Evolutionary conservation across 2,329 filamentous ascomycete genomes (phyloP).

Genomic region (Chrysoporthe austroafricana): DNA sequence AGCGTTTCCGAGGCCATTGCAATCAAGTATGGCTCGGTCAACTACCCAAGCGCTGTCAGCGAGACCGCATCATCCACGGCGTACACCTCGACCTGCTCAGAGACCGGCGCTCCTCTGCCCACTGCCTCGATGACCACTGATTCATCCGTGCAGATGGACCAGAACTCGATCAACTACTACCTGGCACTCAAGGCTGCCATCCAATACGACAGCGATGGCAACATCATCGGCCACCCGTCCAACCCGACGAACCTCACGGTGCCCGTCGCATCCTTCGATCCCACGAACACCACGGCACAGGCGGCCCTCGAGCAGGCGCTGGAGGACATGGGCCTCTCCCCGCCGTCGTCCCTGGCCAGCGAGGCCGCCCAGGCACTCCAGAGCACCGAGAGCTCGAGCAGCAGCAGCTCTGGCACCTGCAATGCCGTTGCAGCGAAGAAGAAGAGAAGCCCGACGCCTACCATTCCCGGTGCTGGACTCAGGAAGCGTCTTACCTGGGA

Average conservation of each 20-base stretch:
- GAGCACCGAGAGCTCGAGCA: neutral
- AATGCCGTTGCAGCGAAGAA: neutral
- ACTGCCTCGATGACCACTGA: neutral
- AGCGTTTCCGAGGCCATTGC: neutral
- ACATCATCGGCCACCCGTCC: constrained; percentile 6
- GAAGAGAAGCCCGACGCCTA: neutral
- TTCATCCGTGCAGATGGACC: constrained; percentile 1
- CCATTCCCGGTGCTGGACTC: neutral
- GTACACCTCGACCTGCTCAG: constrained; percentile 5
- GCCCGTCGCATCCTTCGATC: neutral
- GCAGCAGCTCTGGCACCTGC: constrained; percentile 3
- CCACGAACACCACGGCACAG: constrained; percentile 2
- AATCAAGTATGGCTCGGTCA: constrained; percentile 7
- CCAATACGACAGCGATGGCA: constrained; percentile 4
- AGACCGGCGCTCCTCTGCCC: neutral
- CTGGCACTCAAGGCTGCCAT: neutral
- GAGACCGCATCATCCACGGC: neutral
- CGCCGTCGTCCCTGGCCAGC: neutral
- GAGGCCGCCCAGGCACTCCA: neutral
- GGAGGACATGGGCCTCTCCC: constrained; percentile 1
- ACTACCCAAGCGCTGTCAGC: neutral
- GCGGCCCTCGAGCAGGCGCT: constrained; percentile 1
- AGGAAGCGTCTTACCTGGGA: constrained; percentile 8
- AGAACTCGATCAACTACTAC: neutral
- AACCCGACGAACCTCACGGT: constrained; percentile 5